Evolutionary conservation across 2,329 filamentous ascomycete genomes (phyloP).

Genomic region (Atkinsonella hypoxylon): DNA sequence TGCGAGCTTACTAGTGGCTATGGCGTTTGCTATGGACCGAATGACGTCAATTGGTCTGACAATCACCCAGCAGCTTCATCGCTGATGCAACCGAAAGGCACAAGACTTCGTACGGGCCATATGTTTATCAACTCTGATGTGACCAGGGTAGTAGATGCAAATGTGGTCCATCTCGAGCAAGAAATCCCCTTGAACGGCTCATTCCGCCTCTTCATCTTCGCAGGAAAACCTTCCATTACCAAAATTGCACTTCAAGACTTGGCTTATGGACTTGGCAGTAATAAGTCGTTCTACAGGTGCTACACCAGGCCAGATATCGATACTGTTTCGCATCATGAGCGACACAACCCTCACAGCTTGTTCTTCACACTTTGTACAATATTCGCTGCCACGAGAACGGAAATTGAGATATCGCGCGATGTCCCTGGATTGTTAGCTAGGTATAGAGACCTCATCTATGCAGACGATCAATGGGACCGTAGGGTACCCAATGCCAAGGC

Average conservation of each 20-base stretch:
- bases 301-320: slow-evolving; percentile 52
- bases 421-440: slow-evolving; percentile 59
- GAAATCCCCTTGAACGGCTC: slow-evolving; percentile 80
- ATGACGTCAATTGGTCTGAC: slow-evolving; percentile 72
- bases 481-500: slow-evolving; percentile 58
- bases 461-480: slow-evolving; percentile 68
- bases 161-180: slow-evolving; percentile 82
- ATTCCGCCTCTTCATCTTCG: slow-evolving; percentile 78
- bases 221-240: slow-evolving; percentile 51
- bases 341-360: slow-evolving; percentile 69
- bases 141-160: slow-evolving; percentile 77
- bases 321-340: slow-evolving; percentile 62
- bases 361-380: slow-evolving; percentile 74
- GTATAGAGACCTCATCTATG: slow-evolving; percentile 75
- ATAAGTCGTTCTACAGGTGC: slow-evolving; percentile 58
- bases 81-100: slow-evolving; percentile 54
- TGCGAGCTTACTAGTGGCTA: slow-evolving; percentile 92
- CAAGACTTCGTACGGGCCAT: slow-evolving; percentile 59
- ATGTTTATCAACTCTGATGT: slow-evolving; percentile 70
- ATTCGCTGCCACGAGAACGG: slow-evolving; percentile 53
- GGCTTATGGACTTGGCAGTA: slow-evolving; percentile 48
- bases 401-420: slow-evolving; percentile 61
- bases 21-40: slow-evolving; percentile 74
- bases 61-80: slow-evolving; percentile 59
- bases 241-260: slow-evolving; percentile 58